Evolutionary conservation across 176 grass and related monocot species (phyloP), one percentile per base, ranked within the genome.

Genomic region (Carex littledalei): DNA sequence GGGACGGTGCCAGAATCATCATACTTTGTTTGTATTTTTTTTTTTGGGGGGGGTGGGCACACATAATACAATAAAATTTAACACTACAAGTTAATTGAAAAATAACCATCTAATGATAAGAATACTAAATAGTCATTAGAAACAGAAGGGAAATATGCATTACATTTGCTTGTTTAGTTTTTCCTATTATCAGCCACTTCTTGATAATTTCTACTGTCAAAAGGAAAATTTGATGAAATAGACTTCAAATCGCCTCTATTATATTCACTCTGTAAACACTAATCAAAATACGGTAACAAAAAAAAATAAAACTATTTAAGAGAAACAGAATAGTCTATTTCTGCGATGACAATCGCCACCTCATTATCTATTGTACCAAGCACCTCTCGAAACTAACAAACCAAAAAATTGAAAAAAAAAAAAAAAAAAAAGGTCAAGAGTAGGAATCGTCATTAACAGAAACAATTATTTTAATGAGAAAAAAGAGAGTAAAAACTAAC

Each of bases 311-410:
- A 47, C 45, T 10, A 43, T 58, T 4, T 5, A 18, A 58, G 55
- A 58, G 15, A 58, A 58, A 17, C 41, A 41, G 17, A 61, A 24
- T 29, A 39, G 5, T 39, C 5, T 6, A 39, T 92, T 77, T 99
- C 97, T 5, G 84, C 84, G 26, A 91, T 59, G 78, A 92, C 67
- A 77, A 87, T 94, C 49, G 85, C 10, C 82, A 92, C 93, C 8
- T 95, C 90, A 55, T 96, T 91, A 52, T 99, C 91, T 18, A 87
- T 87, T 14, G 91, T 94, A 5, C 87, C 97, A 61, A 94, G 90
- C 84, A 99, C 91, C 85, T 99, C 96, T 50, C 93, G 93, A 82
- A 99, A 99, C 96, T 95, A 64, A 49, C 32, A 92, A 78, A n/a
- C 21, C 55, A 86, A 78, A 56, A 59, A 31, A 81, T 53, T 75